Conservation (phyloP, 768 basidiomycete species). For the Candolleomyces aberdarensis region DNA sequence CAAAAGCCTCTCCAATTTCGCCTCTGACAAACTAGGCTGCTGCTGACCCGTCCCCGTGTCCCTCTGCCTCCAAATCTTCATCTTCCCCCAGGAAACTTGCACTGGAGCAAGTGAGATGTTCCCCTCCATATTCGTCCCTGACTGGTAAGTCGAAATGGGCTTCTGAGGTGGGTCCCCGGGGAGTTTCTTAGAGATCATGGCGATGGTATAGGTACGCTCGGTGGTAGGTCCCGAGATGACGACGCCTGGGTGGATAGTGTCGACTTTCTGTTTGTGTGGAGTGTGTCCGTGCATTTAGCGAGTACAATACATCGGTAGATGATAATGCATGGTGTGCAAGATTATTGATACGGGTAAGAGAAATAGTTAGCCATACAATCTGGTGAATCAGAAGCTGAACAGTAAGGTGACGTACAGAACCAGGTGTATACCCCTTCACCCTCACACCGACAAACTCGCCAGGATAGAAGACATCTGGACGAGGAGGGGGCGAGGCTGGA, state of each 20-base stretch:
- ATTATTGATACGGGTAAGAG: too few relatives aligned
- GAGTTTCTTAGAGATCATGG: conserved; percentile 22
- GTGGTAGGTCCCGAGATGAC: conserved; percentile 14
- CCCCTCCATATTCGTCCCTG: neutral
- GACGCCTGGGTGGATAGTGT: conserved; percentile 22
- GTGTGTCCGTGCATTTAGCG: too few relatives aligned
- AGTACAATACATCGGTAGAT: too few relatives aligned
- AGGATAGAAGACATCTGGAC: neutral
- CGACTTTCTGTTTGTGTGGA: conserved; percentile 6
- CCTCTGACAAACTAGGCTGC: neutral
- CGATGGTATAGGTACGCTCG: conserved; percentile 15
- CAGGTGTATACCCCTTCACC: neutral
- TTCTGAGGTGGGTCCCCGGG: conserved; percentile 21
- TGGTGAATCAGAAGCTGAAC: neutral
- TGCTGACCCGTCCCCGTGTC: neutral
- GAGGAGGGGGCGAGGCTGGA: neutral
- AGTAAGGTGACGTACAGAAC: neutral
- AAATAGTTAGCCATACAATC: neutral
- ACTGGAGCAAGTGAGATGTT: neutral
- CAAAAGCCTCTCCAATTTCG: neutral
- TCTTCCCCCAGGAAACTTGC: neutral
- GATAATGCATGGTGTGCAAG: too few relatives aligned
- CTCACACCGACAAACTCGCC: neutral
- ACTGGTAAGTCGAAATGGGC: conserved; percentile 5
- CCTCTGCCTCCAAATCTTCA: conserved; percentile 1